Evolutionary conservation across 169 alveolate genomes (phyloP).

Genomic region (Cryptosporidium baileyi): DNA sequence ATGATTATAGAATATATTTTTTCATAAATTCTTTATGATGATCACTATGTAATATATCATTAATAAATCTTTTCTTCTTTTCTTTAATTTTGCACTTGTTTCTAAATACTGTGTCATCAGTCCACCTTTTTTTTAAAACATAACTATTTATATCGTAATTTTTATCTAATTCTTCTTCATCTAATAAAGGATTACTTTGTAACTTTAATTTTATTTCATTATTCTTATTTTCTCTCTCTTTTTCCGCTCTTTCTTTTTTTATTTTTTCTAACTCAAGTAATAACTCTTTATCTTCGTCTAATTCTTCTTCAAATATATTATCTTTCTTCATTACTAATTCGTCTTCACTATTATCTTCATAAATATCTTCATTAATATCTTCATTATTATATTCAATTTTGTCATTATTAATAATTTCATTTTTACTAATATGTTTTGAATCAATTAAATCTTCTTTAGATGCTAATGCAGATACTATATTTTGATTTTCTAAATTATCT

Average conservation of each 20-base stretch:
- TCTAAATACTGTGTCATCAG: constrained; percentile 60
- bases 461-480: too few relatives aligned
- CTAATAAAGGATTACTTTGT: constrained; percentile 33
- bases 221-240: neutral
- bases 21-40: constrained; percentile 35
- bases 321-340: neutral
- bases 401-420: neutral
- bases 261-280: constrained; percentile 30
- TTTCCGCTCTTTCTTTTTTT: neutral
- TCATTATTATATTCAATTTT: neutral
- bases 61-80: constrained; percentile 46
- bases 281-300: constrained; percentile 52
- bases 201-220: constrained; percentile 8
- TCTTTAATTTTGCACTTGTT: neutral
- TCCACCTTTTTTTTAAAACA: constrained; percentile 48
- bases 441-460: too few relatives aligned
- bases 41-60: constrained; percentile 44
- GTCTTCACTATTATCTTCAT: neutral
- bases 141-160: neutral
- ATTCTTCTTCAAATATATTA: neutral
- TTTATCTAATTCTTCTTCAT: neutral
- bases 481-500: too few relatives aligned
- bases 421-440: too few relatives aligned
- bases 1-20: constrained; percentile 7
- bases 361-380: neutral